Evolutionary conservation across 257 asterid species (phyloP), one percentile per base, ranked within the genome.

Genomic region (Nicotiana knightiana): DNA sequence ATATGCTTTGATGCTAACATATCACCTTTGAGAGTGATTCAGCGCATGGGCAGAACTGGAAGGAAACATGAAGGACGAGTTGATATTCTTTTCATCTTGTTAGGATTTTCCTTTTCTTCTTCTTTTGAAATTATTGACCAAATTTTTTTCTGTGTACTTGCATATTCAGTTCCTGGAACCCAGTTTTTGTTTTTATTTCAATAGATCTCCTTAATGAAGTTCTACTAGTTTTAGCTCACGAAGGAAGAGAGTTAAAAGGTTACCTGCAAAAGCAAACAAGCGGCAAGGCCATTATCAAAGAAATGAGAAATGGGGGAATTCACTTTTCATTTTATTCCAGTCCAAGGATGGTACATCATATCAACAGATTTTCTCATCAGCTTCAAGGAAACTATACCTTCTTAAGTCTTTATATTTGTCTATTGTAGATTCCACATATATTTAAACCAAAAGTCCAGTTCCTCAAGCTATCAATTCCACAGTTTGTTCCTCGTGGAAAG

Each of bases 41-140:
- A 96, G 81, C 93, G 99, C 63, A 96, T 96, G 99, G 99, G 99
- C 58, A 90, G 99, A 87, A 96, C 99, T 21, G 99, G 97, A 85
- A 94, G 99, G 89, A 92, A 93, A 85, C 92, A 93, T 81, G 93
- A 91, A 85, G 99, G 99, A 83, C 92, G 97, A 87, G 99, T 96
- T 67, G 99, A 96, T 96, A 96, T 96, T 98, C 99, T 93, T 91
- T 37, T 76, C 76, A 77, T 64, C 64, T 85, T 82, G 62, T 73
- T 79, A 35, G 84, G 33, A 24, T 54, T 83, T 35, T 81, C 26
- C 70, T 70, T 75, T 24, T 26, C 32, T 43, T 12, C 7, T 6
- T 3, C 6, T n/a, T 78, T 30, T 61, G 73, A 39, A 57, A 0
- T 67, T 39, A n/a, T 53, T 84, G n/a, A 73, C 67, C 33, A 67